A percentile compares a stretch with the other conserved stretches of the same genome.
These are phyloP conservation scores for Kluyveromyces starmeri DNA, from an alignment of 805 yeast species.

Conservation along the genomic window DNA sequence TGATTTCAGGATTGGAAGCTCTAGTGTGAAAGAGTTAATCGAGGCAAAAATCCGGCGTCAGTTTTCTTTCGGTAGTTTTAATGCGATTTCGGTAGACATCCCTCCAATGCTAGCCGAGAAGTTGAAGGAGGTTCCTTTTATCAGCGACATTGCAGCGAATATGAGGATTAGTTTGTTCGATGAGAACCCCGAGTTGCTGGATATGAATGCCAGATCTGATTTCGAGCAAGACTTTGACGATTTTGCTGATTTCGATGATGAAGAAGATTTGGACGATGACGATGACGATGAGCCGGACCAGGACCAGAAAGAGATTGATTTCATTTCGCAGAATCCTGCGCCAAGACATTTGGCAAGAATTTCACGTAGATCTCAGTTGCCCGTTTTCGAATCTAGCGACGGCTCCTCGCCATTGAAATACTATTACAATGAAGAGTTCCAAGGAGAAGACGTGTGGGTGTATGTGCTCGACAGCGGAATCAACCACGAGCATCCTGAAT, in stretches of 20 bases:
- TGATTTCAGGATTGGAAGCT: conserved; percentile 33
- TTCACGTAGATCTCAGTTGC: conserved; percentile 39
- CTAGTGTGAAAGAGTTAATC: conserved; percentile 33
- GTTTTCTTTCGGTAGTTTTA: conserved; percentile 61
- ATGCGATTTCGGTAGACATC: conserved; percentile 60
- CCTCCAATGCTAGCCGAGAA: conserved; percentile 38
- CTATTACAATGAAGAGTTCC: conserved; percentile 36
- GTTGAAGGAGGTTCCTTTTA: conserved; percentile 49
- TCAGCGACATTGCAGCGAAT: conserved; percentile 65
- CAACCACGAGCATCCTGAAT: conserved; percentile 47
- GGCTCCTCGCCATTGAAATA: conserved; percentile 32
- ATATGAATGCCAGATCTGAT: conserved; percentile 8
- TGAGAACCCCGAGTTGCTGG: conserved; percentile 15
- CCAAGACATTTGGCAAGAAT: conserved; percentile 64
- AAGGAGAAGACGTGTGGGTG: conserved; percentile 57
- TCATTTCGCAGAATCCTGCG: conserved; percentile 33
- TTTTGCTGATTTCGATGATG: conserved; percentile 31
- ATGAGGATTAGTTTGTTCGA: conserved; percentile 49
- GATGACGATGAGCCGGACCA: conserved; percentile 11
- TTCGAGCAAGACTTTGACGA: conserved; percentile 15
- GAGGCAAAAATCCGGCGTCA: conserved; percentile 40
- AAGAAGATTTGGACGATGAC: conserved; percentile 19
- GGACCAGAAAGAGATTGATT: conserved; percentile 6
- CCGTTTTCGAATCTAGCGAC: conserved; percentile 15
- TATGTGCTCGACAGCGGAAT: conserved; percentile 85